Base-by-base conservation (phyloP, 345 rosid species). In the Hibiscus mutabilis region DNA sequence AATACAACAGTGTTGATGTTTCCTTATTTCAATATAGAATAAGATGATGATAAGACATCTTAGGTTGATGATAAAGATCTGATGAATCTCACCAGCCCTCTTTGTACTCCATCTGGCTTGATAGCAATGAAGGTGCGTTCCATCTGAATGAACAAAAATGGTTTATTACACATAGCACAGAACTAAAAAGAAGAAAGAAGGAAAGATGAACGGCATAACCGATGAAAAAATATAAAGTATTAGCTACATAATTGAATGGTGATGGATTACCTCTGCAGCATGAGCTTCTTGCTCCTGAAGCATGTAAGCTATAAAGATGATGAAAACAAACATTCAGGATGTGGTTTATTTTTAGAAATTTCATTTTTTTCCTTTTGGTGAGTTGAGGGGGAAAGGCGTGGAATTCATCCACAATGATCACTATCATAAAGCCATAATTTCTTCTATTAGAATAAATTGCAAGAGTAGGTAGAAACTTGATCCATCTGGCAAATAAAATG, bases 101-200 rank as follows among this genome's bases (percentile, higher is more conserved):
- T 75, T 80, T 94, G 98, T 56, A 94, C 96, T 60, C 98, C 98
- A 75, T 91, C 96, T n/a, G 97, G 98, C 87, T 94, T 94, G 87
- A 94, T 94, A 60, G 98, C 98, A 25, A 94, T 94, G 86, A 94
- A 91, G 62, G 97, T 88, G 35, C 93, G 93, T 73, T 94, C 98
- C 84, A 90, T 60, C 97, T 94, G 85, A 60, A 66, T 25, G 19
- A 4, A 37, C 12, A 79, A 57, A 58, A 16, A 62, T 62, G 13
- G 16, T 14, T 53, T 27, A 4, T n/a, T 59, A 31, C 57, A 16
- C 16, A 0, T 4, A 3, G 42, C 51, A 22, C 46, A 74, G 18
- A 65, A 62, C 62, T 37, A 15, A 59, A 47, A 6, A 33, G 19
- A 2, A 2, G 3, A 9, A 68, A 58, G 13, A 27, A 14, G 16